Evolutionary conservation across 2,329 filamentous ascomycete genomes (phyloP), one percentile per base, ranked within the genome.

Genomic region (Phaeophleospora eucalypticola): DNA sequence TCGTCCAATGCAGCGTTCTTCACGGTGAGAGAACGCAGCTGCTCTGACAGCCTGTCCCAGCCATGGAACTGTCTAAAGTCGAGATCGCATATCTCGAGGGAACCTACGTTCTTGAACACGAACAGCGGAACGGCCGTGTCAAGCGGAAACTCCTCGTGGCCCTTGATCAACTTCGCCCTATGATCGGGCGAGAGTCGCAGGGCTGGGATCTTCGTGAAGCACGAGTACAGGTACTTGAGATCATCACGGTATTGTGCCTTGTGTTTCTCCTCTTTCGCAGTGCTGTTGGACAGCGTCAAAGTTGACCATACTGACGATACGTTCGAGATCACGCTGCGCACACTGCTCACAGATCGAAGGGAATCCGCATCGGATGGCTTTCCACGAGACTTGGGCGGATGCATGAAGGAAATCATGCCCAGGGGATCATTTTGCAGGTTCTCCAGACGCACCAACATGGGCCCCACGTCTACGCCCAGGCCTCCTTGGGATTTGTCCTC

Each of bases 21-120:
- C 55, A 98, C 75, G 2, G 87, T 93, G 54, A 98, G 75, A 52
- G 89, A 94, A 49, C 89, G 84, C 53, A 98, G 73, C 67, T 96
- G 90, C 64, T 98, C 93, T 7, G 93, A 87, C 46, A 97, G 72
- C 48, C 87, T 83, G 66, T 98, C 91, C 93, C 93, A 98, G 48
- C 93, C 93, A 69, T 89, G 95, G 71, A 97, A 96, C 60, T 95
- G 90, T 52, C 93, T 83, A 65, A 95, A 96, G 68, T 98, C 93
- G 64, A 97, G 86, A 70, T 94, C 90, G 71, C 85, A 90, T 43
- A 98, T 87, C 68, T 98, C 93, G 54, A 98, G 77, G 17, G 89
- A 86, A 69, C 91, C 91, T 44, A 97, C 75, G 59, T 97, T 98
- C 72, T 98, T 97, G 79, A 98, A 97, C 7, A 87, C 87, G 67